Evolutionary conservation across 768 basidiomycete species (phyloP).

Genomic region (Agaricus sinodeliciosus): DNA sequence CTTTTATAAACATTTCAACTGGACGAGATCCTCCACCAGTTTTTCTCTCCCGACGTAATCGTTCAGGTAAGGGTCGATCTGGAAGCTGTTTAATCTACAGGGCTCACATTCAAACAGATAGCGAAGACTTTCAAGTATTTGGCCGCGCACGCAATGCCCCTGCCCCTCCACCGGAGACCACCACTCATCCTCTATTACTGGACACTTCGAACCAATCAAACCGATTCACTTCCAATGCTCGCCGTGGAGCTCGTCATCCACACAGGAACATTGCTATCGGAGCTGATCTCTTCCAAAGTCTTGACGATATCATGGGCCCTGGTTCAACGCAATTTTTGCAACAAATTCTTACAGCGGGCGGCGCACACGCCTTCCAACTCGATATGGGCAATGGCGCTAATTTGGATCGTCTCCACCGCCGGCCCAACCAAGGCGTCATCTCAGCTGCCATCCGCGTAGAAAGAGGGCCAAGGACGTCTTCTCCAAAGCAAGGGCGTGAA

Average conservation of each 20-base stretch:
- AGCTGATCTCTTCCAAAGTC: constrained; percentile 63
- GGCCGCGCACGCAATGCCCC: constrained; percentile 50
- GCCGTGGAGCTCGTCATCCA: constrained; percentile 46
- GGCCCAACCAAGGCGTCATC: constrained; percentile 39
- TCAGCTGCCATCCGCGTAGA: constrained; percentile 62
- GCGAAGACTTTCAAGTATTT: constrained; percentile 57
- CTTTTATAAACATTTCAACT: constrained; percentile 39
- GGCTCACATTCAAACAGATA: constrained; percentile 22
- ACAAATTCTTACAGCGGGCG: constrained; percentile 61
- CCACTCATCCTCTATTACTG: constrained; percentile 76
- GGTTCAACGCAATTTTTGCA: constrained; percentile 82
- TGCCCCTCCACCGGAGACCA: constrained; percentile 55
- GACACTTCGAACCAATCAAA: constrained; percentile 44
- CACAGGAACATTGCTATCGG: constrained; percentile 48
- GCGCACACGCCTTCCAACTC: constrained; percentile 67
- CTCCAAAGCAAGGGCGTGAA: constrained; percentile 45
- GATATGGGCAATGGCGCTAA: constrained; percentile 66
- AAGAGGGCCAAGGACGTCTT: constrained; percentile 34
- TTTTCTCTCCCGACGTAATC: constrained; percentile 8
- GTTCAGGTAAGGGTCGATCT: constrained; percentile 26
- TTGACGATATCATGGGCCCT: constrained; percentile 77
- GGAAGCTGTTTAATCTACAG: constrained; percentile 7
- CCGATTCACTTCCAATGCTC: constrained; percentile 37
- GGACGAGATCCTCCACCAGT: constrained; percentile 28
- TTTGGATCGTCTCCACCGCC: constrained; percentile 49